phyloP scores from a whole-genome alignment of 345 rosid genomes.

The Rhizophora apiculata region DNA sequence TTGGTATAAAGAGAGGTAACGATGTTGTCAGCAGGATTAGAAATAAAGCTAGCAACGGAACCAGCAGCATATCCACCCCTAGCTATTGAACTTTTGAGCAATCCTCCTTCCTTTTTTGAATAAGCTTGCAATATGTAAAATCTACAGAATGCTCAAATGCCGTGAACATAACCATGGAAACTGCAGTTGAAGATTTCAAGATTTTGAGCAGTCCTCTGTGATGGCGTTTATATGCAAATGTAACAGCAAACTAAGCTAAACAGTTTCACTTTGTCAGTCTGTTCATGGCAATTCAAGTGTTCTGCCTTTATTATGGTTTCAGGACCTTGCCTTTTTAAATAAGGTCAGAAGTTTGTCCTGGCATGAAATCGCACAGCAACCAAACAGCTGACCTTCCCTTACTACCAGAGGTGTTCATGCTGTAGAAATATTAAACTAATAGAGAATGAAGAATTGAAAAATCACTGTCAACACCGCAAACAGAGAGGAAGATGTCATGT shows the following conservation, averaged over 20 bases:
- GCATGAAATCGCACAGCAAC: background rate
- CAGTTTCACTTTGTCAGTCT: background rate
- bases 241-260: background rate
- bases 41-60: constrained; percentile 53
- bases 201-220: too few species aligned
- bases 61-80: constrained; percentile 77
- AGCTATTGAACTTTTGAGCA: constrained; percentile 64
- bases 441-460: background rate
- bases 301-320: background rate
- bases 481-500: background rate
- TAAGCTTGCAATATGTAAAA: constrained; percentile 41
- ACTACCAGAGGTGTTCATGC: background rate
- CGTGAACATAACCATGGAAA: constrained; percentile 64
- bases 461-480: background rate
- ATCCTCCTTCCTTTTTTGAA: constrained; percentile 52
- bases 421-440: background rate
- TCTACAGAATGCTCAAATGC: constrained; percentile 76
- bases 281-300: background rate
- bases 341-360: background rate
- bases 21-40: constrained; percentile 65
- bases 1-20: constrained; percentile 50
- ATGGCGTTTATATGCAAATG: background rate
- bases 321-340: background rate
- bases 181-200: constrained; percentile 32
- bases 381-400: background rate